Base-by-base conservation (phyloP, 2,329 filamentous ascomycete genomes). In the Rugonectria rugulosa region DNA sequence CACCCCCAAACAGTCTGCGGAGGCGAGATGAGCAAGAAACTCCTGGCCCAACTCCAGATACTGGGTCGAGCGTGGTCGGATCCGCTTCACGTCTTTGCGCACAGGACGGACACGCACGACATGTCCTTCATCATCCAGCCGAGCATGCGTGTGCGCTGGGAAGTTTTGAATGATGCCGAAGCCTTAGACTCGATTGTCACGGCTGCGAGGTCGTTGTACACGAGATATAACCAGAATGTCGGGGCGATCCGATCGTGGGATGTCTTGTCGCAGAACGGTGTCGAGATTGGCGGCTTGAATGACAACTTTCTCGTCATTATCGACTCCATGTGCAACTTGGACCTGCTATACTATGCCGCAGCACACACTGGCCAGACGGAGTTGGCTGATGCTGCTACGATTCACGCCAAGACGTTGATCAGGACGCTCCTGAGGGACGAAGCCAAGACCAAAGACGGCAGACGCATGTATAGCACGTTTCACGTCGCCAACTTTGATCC, bases 71-170 rank as follows among this genome's bases (percentile, higher is more conserved):
- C 45, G 27, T 58, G 59, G 58, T 46, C 57, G 5, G 47, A 59
- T 6, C 60, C 60, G 14, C 40, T 45, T 19, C 45, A 77, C 46
- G 56, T 40, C 14, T 75, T 76, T 67, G 65, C 73, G 7, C 65
- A 53, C 55, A 73, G 77, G 26, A 82, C 72, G 4, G 77, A 83
- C 50, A 84, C 80, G 0, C 81, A 84, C 53, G 81, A 84, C 36
- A 73, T 84, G 54, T 79, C 80, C 0, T 84, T 84, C 61, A 83
- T 84, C 27, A 74, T 82, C 4, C 73, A 77, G 42, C 80, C 80
- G 0, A 75, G 77, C 2, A 63, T 81, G 1, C 73, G 75, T 15
- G 70, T 74, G 24, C 75, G 79, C 20, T 83, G 76, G 75, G 77
- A 81, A 31, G 62, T 82, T 6, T 77, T 73, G 0, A 73, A 74